Evolutionary conservation across 2,329 filamentous ascomycete genomes (phyloP), one percentile per base, ranked within the genome.

Genomic region (Botrytis elliptica): DNA sequence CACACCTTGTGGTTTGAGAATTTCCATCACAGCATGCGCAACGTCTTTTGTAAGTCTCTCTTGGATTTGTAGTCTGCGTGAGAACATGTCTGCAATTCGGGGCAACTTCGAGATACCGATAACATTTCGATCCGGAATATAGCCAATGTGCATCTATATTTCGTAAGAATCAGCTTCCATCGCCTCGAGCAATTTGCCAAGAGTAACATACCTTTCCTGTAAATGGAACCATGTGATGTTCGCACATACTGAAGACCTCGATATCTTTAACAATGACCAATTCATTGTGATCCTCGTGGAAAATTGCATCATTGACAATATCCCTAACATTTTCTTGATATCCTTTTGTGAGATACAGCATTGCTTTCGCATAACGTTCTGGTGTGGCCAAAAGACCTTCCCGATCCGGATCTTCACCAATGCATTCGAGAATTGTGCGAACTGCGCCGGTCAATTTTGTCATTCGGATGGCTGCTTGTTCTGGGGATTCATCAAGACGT

Each of bases 211-310:
- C 93, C 89, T 97, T 98, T 79, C 96, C 96, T 4, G 89, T 95
- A 80, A 99, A 99, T 0, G 96, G 96, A 12, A 99, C 95, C 81
- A 99, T 88, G 81, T 99, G 96, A 82, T 99, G 96, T 85, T 99
- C 96, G 85, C 96, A 99, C 62, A 98, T 86, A 76, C 92, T 95
- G 83, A 94, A 97, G 20, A 98, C 89, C 81, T 98, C 95, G 80
- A 99, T 98, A 80, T 98, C 95, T 84, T 97, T 97, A 74, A 99
- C 94, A 79, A 98, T 97, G 44, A 99, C 95, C 85, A 99, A 89
- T 84, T 99, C 96, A 80, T 97, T 96, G 81, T 98, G 95, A 76
- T 95, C 94, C 82, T 98, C 96, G 80, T 97, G 92, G 84, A 99
- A 99, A 71, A 98, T 93, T 29, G 96, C 96, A 73, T 91, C 89